phyloP scores from a whole-genome alignment of 169 alveolate genomes.

The Eimeria praecox region DNA sequence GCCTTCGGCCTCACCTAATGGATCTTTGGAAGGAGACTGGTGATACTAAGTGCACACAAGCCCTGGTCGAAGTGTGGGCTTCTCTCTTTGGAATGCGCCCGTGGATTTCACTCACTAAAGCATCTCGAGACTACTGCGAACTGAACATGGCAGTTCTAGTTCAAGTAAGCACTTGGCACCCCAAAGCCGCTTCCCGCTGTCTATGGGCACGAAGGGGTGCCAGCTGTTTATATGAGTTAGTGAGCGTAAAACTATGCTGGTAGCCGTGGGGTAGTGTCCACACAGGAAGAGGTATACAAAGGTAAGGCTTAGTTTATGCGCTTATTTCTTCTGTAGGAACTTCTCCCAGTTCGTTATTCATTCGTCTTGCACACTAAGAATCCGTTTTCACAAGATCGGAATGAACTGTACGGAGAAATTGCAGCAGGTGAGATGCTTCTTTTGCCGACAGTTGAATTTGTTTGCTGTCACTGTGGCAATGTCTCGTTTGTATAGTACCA shows the following conservation, averaged over 20 bases:
- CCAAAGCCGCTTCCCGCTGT: neutral
- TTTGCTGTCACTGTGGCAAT: neutral
- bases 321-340: constrained; percentile 84
- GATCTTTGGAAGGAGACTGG: constrained; percentile 83
- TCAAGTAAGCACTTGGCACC: constrained; percentile 63
- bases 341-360: constrained; percentile 94
- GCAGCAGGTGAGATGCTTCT: constrained; percentile 88
- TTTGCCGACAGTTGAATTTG: neutral
- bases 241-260: neutral
- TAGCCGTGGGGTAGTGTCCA: neutral
- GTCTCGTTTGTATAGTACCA: neutral
- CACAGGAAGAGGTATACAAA: neutral
- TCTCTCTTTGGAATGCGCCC: constrained; percentile 84
- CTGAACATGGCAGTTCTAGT: constrained; percentile 87
- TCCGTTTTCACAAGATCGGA: constrained; percentile 89
- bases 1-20: constrained; percentile 73
- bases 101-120: constrained; percentile 84
- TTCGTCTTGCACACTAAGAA: constrained; percentile 95
- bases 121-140: constrained; percentile 83
- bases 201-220: neutral
- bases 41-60: constrained; percentile 70
- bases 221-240: neutral
- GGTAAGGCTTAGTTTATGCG: neutral
- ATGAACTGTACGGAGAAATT: constrained; percentile 93
- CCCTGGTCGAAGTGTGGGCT: constrained; percentile 83